Conservation (phyloP, 805 yeast genomes). For the Naumovozyma dairenensis region DNA sequence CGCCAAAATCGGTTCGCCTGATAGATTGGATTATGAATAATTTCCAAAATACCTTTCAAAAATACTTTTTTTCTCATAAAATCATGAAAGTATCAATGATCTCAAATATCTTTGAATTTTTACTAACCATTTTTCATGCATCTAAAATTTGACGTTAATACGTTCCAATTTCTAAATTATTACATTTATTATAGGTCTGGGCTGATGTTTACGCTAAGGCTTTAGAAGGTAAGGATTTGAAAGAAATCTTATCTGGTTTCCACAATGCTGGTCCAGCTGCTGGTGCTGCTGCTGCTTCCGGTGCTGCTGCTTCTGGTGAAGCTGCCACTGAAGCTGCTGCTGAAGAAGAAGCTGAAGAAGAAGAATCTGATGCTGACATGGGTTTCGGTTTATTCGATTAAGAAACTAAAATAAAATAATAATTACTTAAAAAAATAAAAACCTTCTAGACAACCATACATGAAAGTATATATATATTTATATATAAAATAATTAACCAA, state of each 20-base stretch:
- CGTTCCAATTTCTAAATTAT: too few species aligned
- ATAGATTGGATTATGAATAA: too few species aligned
- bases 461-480: too few species aligned
- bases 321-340: conserved; percentile 41
- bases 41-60: too few species aligned
- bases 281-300: conserved; percentile 35
- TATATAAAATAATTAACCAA: too few species aligned
- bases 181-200: conserved; percentile 41
- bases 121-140: too few species aligned
- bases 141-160: too few species aligned
- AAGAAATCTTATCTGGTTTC: conserved; percentile 56
- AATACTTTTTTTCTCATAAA: too few species aligned
- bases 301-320: conserved; percentile 38
- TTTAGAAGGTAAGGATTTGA: conserved; percentile 71
- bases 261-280: conserved; percentile 36
- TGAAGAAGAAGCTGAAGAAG: conserved; percentile 53
- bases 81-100: too few species aligned
- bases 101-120: too few species aligned
- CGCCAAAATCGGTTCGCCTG: too few species aligned
- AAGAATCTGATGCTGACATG: conserved; percentile 77
- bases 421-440: background rate
- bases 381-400: conserved; percentile 90
- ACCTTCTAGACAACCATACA: too few species aligned
- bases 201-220: conserved; percentile 76
- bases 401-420: conserved; percentile 18